Evolutionary conservation across 768 basidiomycete species (phyloP), one percentile per base, ranked within the genome.

Genomic region (Fomitopsis serialis): DNA sequence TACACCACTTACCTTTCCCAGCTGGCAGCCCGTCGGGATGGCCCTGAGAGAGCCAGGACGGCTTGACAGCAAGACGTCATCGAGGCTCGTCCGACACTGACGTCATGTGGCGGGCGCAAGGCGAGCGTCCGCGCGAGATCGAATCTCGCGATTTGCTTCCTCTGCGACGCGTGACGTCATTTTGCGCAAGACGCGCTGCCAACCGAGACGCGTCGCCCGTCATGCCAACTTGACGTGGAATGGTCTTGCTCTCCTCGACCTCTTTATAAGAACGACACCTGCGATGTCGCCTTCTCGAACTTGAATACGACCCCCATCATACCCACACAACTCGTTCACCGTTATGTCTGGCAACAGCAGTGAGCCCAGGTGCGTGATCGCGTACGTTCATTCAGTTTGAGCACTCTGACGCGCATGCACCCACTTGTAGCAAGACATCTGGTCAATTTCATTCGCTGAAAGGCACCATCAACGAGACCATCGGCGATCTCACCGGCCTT

Each of bases 401-500:
- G 13, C 9, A 36, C 11, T 2, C 51, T 50, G 29, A 48, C 34
- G 22, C 34, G 11, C 11, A 27, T 43, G 25, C 21, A 13, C 9
- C 7, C 6, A 25, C 12, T 15, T 34, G n/a, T 48, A 72, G 70
- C 57, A 69, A 72, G 64, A 58, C 64, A 58, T 66, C 69, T 43
- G 72, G 72, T 49, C 67, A 72, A 52, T 68, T 53, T 61, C 72
- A 73, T 66, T 73, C 72, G 17, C 36, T 64, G 19, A 72, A 73
- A 60, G 72, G 72, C 47, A 66, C 61, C 47, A 43, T 63, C 50
- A 65, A 70, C 55, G 70, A 72, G 61, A 57, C 58, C 62, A 58
- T 73, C 47, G 79, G 78, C 43, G 70, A 79, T 47, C 6, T 70
- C 55, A 70, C 69, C 21, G 79, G 80, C 22, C 59, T 66, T 1